Base-by-base conservation (phyloP, 1,139 yeast species). In the Blastobotrys elegans region DNA sequence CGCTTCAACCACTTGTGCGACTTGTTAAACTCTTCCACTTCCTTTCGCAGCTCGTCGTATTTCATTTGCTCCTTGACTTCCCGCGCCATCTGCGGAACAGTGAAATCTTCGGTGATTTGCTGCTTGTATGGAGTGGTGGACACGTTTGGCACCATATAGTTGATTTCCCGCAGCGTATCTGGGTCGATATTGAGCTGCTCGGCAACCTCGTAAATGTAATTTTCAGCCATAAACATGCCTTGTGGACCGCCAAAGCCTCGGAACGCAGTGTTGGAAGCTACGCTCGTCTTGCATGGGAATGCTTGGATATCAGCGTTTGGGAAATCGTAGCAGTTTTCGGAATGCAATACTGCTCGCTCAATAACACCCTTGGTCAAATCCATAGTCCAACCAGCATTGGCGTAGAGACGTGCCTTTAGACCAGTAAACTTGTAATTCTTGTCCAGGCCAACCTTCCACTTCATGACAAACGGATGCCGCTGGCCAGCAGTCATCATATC, bases 181-280 rank as follows among this genome's bases (percentile, higher is more conserved):
- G 71, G 65, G 47, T 71, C 72, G 40, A 72, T 53, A 1, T 63
- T 63, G 38, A 71, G 60, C 49, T 55, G 52, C 50, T 72, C 75
- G 17, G 73, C 60, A 30, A 72, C 66, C 34, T 69, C 67, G 42
- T 61, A 60, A 34, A 72, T 64, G 43, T 72, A 66, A 16, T 64
- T 54, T 51, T 72, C 76, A 2, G 71, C 69, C 45, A 66, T 61
- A 49, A 68, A 70, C 70, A 72, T 70, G 3, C 76, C 76, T 47
- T 73, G 76, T 6, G 75, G 76, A 3, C 73, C 76, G 24, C 76
- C 76, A 56, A 72, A 72, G 2, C 76, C 74, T 48, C 76, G 63
- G 55, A 68, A 72, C 2, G 76, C 76, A 2, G 76, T 72, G 55
- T 72, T 72, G 10, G 76, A 70, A 1, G 75, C 74, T 10, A 69